These are phyloP conservation scores for Vanrija pseudolonga DNA, from an alignment of 1,284 basidiomycete species.

Conservation along the genomic window DNA sequence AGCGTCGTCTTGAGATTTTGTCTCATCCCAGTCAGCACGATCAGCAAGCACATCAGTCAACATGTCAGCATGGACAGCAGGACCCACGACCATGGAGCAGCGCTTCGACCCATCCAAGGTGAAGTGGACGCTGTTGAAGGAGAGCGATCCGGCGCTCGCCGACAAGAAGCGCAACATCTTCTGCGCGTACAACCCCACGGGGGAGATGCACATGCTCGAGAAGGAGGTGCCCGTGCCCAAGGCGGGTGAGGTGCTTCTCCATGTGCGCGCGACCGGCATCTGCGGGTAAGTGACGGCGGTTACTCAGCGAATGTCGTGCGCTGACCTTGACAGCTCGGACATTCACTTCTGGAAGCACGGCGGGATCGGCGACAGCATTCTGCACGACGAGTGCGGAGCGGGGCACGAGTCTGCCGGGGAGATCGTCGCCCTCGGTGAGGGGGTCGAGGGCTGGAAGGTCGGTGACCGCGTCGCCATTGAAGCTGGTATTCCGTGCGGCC, in stretches of 20 bases:
- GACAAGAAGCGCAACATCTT: constrained; percentile 39
- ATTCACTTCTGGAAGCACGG: constrained; percentile 56
- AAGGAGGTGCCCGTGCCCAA: constrained; percentile 46
- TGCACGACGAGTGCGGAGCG: constrained; percentile 44
- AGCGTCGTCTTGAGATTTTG: no score
- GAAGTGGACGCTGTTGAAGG: no score
- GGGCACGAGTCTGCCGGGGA: constrained; percentile 51
- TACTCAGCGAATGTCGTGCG: no score
- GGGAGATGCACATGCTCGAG: constrained; percentile 48
- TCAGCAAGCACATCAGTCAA: no score
- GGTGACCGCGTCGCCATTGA: constrained; percentile 53
- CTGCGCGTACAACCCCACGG: constrained; percentile 47
- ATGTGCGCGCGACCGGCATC: constrained; percentile 51
- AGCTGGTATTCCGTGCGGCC: constrained; percentile 54
- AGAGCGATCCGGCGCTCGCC: neutral
- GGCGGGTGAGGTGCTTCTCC: constrained; percentile 49
- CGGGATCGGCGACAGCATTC: constrained; percentile 42
- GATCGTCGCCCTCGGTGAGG: constrained; percentile 48
- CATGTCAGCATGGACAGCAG: no score
- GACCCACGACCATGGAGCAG: no score
- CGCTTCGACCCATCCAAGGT: no score
- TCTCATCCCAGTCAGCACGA: no score
- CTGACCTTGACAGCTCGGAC: constrained; percentile 37
- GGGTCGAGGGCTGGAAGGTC: constrained; percentile 41
- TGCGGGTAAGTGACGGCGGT: constrained; percentile 43